These are phyloP conservation scores for Coprinopsis strossmayeri DNA, from an alignment of 768 basidiomycete genomes.

Conservation along the genomic window DNA sequence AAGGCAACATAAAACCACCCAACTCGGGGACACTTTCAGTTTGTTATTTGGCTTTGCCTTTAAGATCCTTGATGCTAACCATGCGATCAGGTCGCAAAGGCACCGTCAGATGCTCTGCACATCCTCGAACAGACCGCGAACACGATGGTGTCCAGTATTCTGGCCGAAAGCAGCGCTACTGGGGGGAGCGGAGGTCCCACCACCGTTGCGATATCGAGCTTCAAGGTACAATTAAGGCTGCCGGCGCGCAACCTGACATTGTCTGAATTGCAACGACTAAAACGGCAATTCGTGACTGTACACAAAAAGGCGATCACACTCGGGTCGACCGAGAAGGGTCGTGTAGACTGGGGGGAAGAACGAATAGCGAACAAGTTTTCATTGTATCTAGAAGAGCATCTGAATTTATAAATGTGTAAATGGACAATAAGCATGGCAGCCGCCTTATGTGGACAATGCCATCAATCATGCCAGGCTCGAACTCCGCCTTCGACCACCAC, in stretches of 20 bases:
- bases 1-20: constrained; percentile 77
- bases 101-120: constrained; percentile 84
- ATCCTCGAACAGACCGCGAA: constrained; percentile 76
- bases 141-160: constrained; percentile 62
- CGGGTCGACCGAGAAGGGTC: constrained; percentile 71
- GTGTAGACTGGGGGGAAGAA: constrained; percentile 71
- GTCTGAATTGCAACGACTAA: constrained; percentile 82
- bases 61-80: not conserved
- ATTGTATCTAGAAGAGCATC: constrained; percentile 63
- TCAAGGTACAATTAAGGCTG: constrained; percentile 48
- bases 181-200: constrained; percentile 47
- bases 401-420: constrained; percentile 22
- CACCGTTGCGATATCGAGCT: constrained; percentile 35
- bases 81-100: constrained; percentile 57
- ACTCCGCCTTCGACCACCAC: not conserved
- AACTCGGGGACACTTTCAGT: constrained; percentile 79
- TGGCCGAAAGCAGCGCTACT: constrained; percentile 53
- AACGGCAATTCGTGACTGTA: constrained; percentile 84
- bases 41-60: constrained; percentile 15
- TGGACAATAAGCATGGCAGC: constrained; percentile 1
- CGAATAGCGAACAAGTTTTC: constrained; percentile 67
- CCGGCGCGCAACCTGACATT: constrained; percentile 72
- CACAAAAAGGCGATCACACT: constrained; percentile 88
- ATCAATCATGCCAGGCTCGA: not conserved
- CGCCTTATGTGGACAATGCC: not conserved